Evolutionary conservation across 163 green algal species (phyloP), one percentile per base, ranked within the genome.

Genomic region (Scenedesmus sp.): DNA sequence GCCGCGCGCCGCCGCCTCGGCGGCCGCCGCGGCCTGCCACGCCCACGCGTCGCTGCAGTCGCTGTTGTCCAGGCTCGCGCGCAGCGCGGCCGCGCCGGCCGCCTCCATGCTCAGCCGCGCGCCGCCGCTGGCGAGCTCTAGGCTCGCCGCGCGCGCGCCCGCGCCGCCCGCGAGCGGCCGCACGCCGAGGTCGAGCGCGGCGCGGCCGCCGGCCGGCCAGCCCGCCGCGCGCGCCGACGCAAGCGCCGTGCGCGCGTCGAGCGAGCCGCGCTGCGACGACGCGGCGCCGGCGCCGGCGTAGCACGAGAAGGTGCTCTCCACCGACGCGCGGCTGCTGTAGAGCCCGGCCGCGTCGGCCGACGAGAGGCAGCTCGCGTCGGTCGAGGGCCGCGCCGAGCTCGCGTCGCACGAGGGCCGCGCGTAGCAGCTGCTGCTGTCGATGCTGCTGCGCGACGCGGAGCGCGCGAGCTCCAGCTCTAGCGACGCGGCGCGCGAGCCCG

Each of bases 21-120:
- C 28, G n/a, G n/a, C 31, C 45, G 54, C 67, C 57, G 53, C 53
- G 50, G n/a, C n/a, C n/a, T n/a, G 15, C 39, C n/a, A n/a, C 60
- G 70, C 56, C 28, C 31, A 26, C 39, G 70, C 70, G 33, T 45
- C 34, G 57, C 28, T 69, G 56, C 56, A 64, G 3, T 64, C 56
- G 4, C 56, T 64, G 56, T 64, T 64, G 56, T 64, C 56, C 14
- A 64, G n/a, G n/a, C n/a, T n/a, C n/a, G n/a, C n/a, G n/a, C n/a
- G n/a, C n/a, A n/a, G n/a, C n/a, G n/a, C n/a, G n/a, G n/a, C n/a
- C n/a, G n/a, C n/a, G n/a, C n/a, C n/a, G n/a, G n/a, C n/a, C n/a
- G n/a, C 63, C n/a, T 29, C 34, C 36, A 57, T 31, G n/a, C n/a
- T n/a, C n/a, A n/a, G 51, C 34, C 26, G 56, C 33, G n/a, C 7